Base-by-base conservation (phyloP, 495 filamentous ascomycete species). In the Talaromyces liani region DNA sequence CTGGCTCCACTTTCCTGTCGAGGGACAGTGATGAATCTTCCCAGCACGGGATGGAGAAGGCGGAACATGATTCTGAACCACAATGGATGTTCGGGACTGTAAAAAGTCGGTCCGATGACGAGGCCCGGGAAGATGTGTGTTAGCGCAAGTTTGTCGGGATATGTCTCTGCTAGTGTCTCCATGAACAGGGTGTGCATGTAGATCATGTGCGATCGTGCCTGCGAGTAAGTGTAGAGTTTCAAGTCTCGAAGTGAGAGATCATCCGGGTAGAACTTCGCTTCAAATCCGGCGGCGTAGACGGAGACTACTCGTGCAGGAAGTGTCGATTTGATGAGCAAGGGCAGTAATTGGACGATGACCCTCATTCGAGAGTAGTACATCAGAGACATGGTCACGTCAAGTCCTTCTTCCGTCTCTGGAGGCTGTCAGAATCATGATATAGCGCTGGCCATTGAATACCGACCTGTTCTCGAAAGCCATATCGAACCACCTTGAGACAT, bases 301-400 rank as follows among this genome's bases (percentile, higher is more conserved):
- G 68, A 70, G 39, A 68, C 63, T 25, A 70, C 65, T 20, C 65
- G 64, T 3, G 62, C 51, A 14, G 41, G 55, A 22, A 53, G 53
- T 3, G 29, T 51, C 6, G 70, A 65, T 31, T 59, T 62, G 31
- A 63, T 65, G 14, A 73, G 67, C 22, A 69, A 63, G 4, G 71
- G 71, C 9, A 69, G 68, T 29, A 73, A 63, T 49, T 70, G 71
- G 5, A 57, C 8, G 36, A 64, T 64, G 65, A 69, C 67, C 29
- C 71, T 67, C 65, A 71, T 69, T 12, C 72, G 72, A 22, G 72
- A 74, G 57, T 74, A 74, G 63, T 65, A 74, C 51, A 69, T 68
- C 7, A 74, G 64, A 14, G 66, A 61, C 33, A 71, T 62, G 47
- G 69, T 68, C 10, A 64, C 53, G 34, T 70, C 69, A 39, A 72